Base-by-base conservation (phyloP, 257 asterid species). In the Penstemon eatonii region DNA sequence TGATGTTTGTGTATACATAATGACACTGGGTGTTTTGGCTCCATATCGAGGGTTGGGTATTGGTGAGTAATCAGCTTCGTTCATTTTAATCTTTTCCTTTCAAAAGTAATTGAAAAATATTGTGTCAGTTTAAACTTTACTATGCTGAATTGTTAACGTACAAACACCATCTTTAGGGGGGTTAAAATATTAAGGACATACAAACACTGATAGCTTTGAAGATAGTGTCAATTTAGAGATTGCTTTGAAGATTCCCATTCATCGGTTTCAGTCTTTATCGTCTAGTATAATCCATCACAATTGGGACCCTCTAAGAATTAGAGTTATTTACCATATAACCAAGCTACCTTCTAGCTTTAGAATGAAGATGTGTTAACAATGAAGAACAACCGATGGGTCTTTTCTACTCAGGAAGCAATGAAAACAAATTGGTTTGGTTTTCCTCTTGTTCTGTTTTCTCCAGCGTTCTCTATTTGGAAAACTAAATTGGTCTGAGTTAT, bases 21-120 rank as follows among this genome's bases (percentile, higher is more conserved):
- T 89, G 99, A 94, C 99, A 18, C 70, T 83, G 54, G 88, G 88
- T 59, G 88, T 83, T 77, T 80, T 83, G 80, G 85, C 88, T 39
- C 88, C 88, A 37, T 83, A 83, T 65, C 88, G 88, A 49, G 88
- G 88, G 41, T 69, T 83, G 68, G 85, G 88, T 58, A 46, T 83
- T 13, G 88, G 88, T 83, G 53, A 66, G 78, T 70, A 43, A 60
- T 72, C 50, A 4, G 11, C 66, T 64, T 51, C 71, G 25, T 46
- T 49, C 41, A 25, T 54, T 67, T 54, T 58, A 39, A 13, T 61
- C 54, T 53, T 19, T 43, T 36, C 6, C 10, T 69, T 33, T 42
- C 18, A 46, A n/a, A 44, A 13, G 5, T 47, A 45, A 33, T 59
- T 18, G 33, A 60, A 41, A 66, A 61, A 67, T 68, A 8, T 25